Conservation (phyloP, 2,329 filamentous ascomycete genomes). For the Leptographium wingfieldii region DNA sequence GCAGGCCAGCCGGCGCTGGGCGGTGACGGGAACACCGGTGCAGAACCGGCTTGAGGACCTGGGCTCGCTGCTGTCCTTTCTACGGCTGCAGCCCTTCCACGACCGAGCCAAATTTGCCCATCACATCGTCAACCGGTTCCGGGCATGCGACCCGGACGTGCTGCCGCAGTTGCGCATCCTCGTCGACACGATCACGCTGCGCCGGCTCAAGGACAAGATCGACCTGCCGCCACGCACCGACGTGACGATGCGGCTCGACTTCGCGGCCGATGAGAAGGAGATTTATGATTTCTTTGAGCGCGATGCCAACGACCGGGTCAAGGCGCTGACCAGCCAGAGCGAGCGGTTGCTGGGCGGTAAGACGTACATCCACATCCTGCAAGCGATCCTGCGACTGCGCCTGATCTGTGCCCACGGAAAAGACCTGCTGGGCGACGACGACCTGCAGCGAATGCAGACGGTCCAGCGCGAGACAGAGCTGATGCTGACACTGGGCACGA, state of each 20-base stretch:
- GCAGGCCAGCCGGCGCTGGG: conserved; percentile 76
- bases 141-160: conserved; percentile 71
- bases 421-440: conserved; percentile 75
- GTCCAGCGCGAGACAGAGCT: conserved; percentile 74
- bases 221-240: conserved; percentile 66
- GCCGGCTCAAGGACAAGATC: conserved; percentile 84
- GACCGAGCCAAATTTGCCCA: conserved; percentile 63
- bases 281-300: conserved; percentile 78
- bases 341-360: conserved; percentile 64
- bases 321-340: conserved; percentile 54
- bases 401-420: conserved; percentile 90
- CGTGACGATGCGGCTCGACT: conserved; percentile 59
- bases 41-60: conserved; percentile 90
- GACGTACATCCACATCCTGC: conserved; percentile 87
- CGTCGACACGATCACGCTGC: conserved; percentile 87
- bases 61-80: conserved; percentile 72
- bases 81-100: conserved; percentile 76
- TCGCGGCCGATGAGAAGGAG: conserved; percentile 59
- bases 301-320: conserved; percentile 68
- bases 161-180: conserved; percentile 76
- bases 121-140: conserved; percentile 76
- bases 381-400: conserved; percentile 78
- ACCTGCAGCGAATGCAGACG: conserved; percentile 45
- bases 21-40: conserved; percentile 91
- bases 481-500: conserved; percentile 65